Base-by-base conservation (phyloP, 1,284 basidiomycete species). In the Ganoderma boninense region DNA sequence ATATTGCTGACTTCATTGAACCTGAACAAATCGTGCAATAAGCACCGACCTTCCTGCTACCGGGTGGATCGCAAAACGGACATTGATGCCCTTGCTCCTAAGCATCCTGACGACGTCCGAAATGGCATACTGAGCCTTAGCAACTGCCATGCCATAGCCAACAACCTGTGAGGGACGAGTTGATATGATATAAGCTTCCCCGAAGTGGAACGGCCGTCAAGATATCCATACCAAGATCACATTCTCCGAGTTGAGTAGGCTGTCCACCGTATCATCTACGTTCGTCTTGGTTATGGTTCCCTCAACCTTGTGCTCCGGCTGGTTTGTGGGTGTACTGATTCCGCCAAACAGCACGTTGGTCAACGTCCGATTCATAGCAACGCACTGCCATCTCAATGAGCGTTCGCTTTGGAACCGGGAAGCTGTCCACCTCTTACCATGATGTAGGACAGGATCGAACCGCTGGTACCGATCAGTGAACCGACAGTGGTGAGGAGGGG, bases 91-190 rank as follows among this genome's bases (percentile, higher is more conserved):
- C 76, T 90, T 93, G 2, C 90, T 84, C 66, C 91, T 85, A 44
- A 96, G 84, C 79, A 92, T 87, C 0, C 87, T 83, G 32, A 90
- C 90, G 66, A 96, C 94, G 73, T 96, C 94, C 14, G 93, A 90
- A 75, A 96, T 95, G 5, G 94, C 92, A 79, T 93, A 94, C 77
- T 96, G 95, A 6, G 94, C 94, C 79, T 95, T 95, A 18, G 94
- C 94, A 0, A 95, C 95, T 16, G 94, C 94, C 94, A 96, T 95
- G 49, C 94, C 94, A 77, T 95, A 95, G 14, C 94, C 93, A 32
- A 94, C 92, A n/a, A 94, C 91, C 91, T 92, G 68, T 54, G 20
- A 46, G 20, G 29, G 29, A 32, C 29, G 29, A 66, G 40, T 49
- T 65, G 38, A n/a, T 26, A 52, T 7, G 59, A 43, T 4, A 26